phyloP scores from a whole-genome alignment of 768 basidiomycete species.

The Gyrodon lividus region DNA sequence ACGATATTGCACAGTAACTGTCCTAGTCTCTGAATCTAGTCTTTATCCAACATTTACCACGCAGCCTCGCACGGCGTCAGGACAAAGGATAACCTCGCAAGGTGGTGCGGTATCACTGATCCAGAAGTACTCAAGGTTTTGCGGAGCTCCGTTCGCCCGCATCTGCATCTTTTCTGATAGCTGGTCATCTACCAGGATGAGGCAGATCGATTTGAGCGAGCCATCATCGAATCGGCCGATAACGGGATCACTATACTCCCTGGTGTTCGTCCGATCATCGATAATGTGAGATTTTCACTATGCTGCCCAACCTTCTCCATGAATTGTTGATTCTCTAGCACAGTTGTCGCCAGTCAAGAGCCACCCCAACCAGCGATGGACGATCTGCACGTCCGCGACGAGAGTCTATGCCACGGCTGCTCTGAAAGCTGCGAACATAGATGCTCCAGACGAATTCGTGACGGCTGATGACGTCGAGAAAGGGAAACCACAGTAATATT shows the following conservation, averaged over 20 bases:
- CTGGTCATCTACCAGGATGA: conserved; percentile 47
- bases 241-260: conserved; percentile 70
- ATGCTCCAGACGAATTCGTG: conserved; percentile 72
- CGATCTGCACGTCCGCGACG: conserved; percentile 88
- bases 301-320: not conserved
- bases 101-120: conserved; percentile 67
- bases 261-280: conserved; percentile 61
- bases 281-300: conserved; percentile 41
- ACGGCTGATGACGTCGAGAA: conserved; percentile 78
- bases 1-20: conserved; percentile 61
- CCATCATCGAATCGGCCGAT: conserved; percentile 63
- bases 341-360: conserved; percentile 29
- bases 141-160: not conserved
- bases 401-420: conserved; percentile 71
- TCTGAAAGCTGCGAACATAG: conserved; percentile 61
- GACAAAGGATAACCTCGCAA: conserved; percentile 76
- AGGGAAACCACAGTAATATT: conserved; percentile 74
- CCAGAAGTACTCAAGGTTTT: conserved; percentile 67
- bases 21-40: not conserved
- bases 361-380: conserved; percentile 68
- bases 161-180: conserved; percentile 1
- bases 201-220: conserved; percentile 75
- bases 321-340: conserved; percentile 6
- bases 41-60: not conserved
- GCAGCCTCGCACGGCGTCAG: conserved; percentile 80